Percentiles rank a stretch among this genome's conserved stretches.
Conservation (phyloP, 2,329 filamentous ascomycete species). For the Ceratocystis lukuohia region DNA sequence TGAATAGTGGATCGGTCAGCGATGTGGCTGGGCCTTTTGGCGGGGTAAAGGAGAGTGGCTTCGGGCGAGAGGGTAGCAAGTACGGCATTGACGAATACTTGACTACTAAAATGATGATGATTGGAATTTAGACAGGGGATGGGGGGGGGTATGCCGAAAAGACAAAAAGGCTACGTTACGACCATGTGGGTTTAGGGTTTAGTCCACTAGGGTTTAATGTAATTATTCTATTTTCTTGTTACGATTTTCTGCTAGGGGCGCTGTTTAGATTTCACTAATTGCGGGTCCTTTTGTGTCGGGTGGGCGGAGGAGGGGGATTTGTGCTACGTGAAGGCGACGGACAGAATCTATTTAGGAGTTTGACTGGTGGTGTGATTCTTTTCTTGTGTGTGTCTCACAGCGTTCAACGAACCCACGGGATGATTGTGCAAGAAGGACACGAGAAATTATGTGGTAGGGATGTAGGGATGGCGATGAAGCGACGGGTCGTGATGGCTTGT, state of each 20-base stretch:
- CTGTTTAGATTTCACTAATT: neutral
- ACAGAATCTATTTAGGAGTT: neutral
- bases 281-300: neutral
- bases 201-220: neutral
- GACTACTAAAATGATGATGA: constrained; percentile 49
- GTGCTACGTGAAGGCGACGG: neutral
- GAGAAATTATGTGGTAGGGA: neutral
- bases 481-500: too few species aligned
- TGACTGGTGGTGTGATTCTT: neutral
- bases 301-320: neutral
- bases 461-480: too few species aligned
- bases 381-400: neutral
- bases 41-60: constrained; percentile 70
- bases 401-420: neutral
- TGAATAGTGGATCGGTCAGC: constrained; percentile 30
- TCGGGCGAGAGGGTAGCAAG: constrained; percentile 64
- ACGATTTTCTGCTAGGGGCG: neutral
- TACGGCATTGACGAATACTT: constrained; percentile 71
- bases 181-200: neutral
- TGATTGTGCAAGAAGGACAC: neutral
- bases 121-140: constrained; percentile 12
- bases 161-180: neutral
- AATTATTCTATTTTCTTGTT: neutral
- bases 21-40: constrained; percentile 53
- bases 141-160: neutral